These are phyloP conservation scores for Euryodendron excelsum DNA, from an alignment of 148 eudicot genomes.

Conservation along the genomic window DNA sequence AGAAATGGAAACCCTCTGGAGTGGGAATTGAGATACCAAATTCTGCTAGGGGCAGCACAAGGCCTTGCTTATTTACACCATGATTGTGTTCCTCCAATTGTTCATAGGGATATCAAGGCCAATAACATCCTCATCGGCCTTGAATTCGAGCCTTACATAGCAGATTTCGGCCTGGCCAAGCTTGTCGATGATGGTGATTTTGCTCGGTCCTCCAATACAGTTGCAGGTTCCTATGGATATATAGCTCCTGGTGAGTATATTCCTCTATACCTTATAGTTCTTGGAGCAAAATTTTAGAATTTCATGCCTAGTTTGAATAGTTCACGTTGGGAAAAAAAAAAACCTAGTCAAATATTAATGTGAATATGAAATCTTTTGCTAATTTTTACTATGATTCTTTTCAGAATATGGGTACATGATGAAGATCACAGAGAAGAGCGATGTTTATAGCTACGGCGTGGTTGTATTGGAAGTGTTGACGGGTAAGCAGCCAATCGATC, in stretches of 20 bases:
- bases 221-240: slow-evolving; percentile 91
- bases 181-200: slow-evolving; percentile 61
- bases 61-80: slow-evolving; percentile 88
- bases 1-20: slow-evolving; percentile 65
- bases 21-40: slow-evolving; percentile 77
- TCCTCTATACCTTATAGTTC: background rate
- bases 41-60: slow-evolving; percentile 72
- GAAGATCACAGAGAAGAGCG: slow-evolving; percentile 94
- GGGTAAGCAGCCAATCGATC: slow-evolving; percentile 89
- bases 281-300: too few relatives aligned
- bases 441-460: slow-evolving; percentile 86
- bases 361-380: background rate
- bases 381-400: background rate
- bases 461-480: slow-evolving; percentile 77
- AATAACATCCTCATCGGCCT: slow-evolving; percentile 87
- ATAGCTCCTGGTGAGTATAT: slow-evolving; percentile 77
- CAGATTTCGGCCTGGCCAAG: slow-evolving; percentile 88
- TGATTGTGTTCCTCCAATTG: slow-evolving; percentile 85
- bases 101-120: slow-evolving; percentile 88
- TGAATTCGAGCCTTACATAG: slow-evolving; percentile 87
- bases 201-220: slow-evolving; percentile 33
- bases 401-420: slow-evolving; percentile 77
- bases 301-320: background rate
- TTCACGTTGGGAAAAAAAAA: too few relatives aligned
- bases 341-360: background rate